Evolutionary conservation across 192 early-diverging fungal genomes (phyloP).

Genomic region (Funneliformis mosseae): DNA sequence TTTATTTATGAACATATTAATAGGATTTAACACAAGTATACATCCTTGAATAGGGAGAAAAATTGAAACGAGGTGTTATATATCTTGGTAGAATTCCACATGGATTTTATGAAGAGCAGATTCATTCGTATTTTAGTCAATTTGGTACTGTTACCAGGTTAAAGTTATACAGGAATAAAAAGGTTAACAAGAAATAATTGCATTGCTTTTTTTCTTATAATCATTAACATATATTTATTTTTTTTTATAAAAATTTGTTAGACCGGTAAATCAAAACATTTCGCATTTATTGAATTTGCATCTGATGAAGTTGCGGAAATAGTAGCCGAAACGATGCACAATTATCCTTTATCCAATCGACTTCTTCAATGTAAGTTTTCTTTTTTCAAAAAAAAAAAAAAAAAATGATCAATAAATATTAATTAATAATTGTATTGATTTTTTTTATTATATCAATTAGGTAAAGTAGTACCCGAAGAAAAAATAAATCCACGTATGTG

Average conservation of each 20-base stretch:
- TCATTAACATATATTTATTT: neutral
- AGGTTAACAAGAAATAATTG: slow-evolving; percentile 38
- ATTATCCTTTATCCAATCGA: slow-evolving; percentile 84
- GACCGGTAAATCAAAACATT: slow-evolving; percentile 93
- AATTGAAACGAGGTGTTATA: slow-evolving; percentile 66
- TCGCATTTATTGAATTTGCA: slow-evolving; percentile 91
- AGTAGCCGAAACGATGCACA: slow-evolving; percentile 96
- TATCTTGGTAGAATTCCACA: slow-evolving; percentile 94
- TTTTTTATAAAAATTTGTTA: slow-evolving; percentile 23
- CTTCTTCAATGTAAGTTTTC: slow-evolving; percentile 71
- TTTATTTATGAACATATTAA: no score
- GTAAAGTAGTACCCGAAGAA: slow-evolving; percentile 65
- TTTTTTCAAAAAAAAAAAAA: slow-evolving; percentile 22
- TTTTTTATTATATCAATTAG: slow-evolving; percentile 33
- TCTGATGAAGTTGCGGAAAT: slow-evolving; percentile 80
- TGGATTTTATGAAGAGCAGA: slow-evolving; percentile 94
- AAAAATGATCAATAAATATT: neutral
- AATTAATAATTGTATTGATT: slow-evolving; percentile 25
- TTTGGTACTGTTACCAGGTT: slow-evolving; percentile 84
- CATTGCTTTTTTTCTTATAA: neutral
- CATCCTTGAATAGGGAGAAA: neutral
- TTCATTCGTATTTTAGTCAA: slow-evolving; percentile 89
- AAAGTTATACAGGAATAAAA: slow-evolving; percentile 85
- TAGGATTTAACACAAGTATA: neutral
- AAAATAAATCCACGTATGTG: slow-evolving; percentile 79